Percentiles rank a stretch among this genome's conserved stretches.
phyloP scores from a whole-genome alignment of 2,329 filamentous ascomycete genomes.

The Delphinella strobiligena region DNA sequence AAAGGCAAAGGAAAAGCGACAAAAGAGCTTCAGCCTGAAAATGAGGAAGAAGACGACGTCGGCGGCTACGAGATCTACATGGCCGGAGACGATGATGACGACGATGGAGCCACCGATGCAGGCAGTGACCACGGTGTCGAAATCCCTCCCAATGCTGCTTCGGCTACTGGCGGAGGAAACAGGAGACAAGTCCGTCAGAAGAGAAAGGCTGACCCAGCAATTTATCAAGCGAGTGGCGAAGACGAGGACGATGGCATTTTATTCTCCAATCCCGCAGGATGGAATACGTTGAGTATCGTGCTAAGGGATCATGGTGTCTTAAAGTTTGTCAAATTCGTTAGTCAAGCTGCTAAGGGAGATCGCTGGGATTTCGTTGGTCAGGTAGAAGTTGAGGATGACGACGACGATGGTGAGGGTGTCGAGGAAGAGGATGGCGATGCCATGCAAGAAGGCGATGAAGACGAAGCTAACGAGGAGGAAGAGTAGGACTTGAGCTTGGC shows the following conservation, averaged over 20 bases:
- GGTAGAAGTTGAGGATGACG: conserved; percentile 49
- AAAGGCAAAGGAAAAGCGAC: no score
- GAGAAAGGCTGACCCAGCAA: conserved; percentile 55
- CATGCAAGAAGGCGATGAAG: conserved; percentile 38
- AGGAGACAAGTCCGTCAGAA: conserved; percentile 24
- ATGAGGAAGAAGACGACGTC: conserved; percentile 44
- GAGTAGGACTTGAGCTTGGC: conserved; percentile 1
- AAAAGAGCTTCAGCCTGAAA: no score
- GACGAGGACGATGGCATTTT: conserved; percentile 66
- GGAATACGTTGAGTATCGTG: conserved; percentile 89
- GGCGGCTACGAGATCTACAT: conserved; percentile 86
- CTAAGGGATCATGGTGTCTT: conserved; percentile 75
- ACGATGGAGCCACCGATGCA: conserved; percentile 38
- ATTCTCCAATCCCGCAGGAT: conserved; percentile 57
- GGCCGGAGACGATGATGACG: conserved; percentile 63
- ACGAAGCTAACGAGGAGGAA: conserved; percentile 1
- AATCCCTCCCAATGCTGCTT: conserved; percentile 19
- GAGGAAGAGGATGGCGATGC: conserved; percentile 13
- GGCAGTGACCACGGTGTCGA: conserved; percentile 26
- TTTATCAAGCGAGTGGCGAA: conserved; percentile 61
- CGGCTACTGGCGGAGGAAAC: conserved; percentile 35
- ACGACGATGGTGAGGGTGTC: conserved; percentile 38
- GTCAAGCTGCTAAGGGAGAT: conserved; percentile 68
- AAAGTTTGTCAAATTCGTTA: conserved; percentile 95
- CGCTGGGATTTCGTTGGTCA: conserved; percentile 81